Evolutionary conservation across 352 stramenopile genomes (phyloP).

Genomic region (Phytophthora agathidicida): DNA sequence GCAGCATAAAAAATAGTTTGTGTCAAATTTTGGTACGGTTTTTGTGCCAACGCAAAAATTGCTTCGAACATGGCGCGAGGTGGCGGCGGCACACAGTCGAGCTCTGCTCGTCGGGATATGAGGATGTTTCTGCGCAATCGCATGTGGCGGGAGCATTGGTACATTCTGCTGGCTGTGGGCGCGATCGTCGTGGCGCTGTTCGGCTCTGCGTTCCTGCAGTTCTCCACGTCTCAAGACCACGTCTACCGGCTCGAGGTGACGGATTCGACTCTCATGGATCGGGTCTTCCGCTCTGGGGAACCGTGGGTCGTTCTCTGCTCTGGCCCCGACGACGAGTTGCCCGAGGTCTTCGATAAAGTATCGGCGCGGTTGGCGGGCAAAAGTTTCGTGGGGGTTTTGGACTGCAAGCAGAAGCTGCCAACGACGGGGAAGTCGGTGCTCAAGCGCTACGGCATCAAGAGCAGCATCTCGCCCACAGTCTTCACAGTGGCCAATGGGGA

Average conservation of each 20-base stretch:
- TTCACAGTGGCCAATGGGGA: slow-evolving; percentile 84
- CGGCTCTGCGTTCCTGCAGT: slow-evolving; percentile 65
- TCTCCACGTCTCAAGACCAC: slow-evolving; percentile 60
- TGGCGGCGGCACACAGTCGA: slow-evolving; percentile 37
- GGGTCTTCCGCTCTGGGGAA: slow-evolving; percentile 82
- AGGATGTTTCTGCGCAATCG: slow-evolving; percentile 86
- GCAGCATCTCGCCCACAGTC: slow-evolving; percentile 67
- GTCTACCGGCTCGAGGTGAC: slow-evolving; percentile 71
- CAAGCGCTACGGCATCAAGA: slow-evolving; percentile 64
- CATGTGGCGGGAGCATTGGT: slow-evolving; percentile 84
- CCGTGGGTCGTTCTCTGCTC: slow-evolving; percentile 84
- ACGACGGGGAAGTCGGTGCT: slow-evolving; percentile 63
- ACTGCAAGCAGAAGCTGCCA: slow-evolving; percentile 69
- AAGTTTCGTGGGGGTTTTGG: slow-evolving; percentile 70
- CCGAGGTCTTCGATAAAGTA: slow-evolving; percentile 75
- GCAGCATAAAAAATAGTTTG: too few relatives aligned
- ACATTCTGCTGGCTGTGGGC: slow-evolving; percentile 51
- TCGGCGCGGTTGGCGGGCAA: slow-evolving; percentile 59
- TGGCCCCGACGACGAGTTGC: slow-evolving; percentile 68
- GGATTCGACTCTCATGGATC: slow-evolving; percentile 55
- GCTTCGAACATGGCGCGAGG: slow-evolving; percentile 30
- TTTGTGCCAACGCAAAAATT: neutral
- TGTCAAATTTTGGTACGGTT: neutral
- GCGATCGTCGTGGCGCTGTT: slow-evolving; percentile 72
- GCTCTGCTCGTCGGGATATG: slow-evolving; percentile 67